A percentile compares a stretch with the other conserved stretches of the same genome.
Conservation (phyloP, 2,329 filamentous ascomycete genomes). For the Harringtonia lauricola region DNA sequence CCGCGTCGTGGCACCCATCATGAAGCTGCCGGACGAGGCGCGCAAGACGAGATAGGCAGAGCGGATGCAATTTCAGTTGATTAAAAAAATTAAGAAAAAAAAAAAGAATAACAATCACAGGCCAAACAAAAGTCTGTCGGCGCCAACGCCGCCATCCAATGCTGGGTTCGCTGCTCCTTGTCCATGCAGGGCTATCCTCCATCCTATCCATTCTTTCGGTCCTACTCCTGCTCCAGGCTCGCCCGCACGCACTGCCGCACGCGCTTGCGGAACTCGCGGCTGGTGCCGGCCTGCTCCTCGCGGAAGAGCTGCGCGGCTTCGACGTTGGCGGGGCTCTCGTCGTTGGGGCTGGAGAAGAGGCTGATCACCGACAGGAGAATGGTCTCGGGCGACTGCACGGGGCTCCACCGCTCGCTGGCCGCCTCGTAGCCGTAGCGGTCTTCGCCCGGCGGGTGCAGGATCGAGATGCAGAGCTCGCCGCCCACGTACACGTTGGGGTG, state of each 20-base stretch:
- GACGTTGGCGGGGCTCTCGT: slow-evolving; percentile 90
- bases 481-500: slow-evolving; percentile 89
- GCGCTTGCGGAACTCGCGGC: slow-evolving; percentile 64
- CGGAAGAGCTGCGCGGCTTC: slow-evolving; percentile 85
- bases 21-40: slow-evolving; percentile 35
- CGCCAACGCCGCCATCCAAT: background rate
- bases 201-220: no score
- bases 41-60: background rate
- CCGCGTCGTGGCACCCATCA: slow-evolving; percentile 61
- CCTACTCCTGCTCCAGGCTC: slow-evolving; percentile 64
- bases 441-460: slow-evolving; percentile 89
- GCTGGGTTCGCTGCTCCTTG: no score
- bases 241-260: slow-evolving; percentile 72
- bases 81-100: background rate
- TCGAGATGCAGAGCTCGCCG: slow-evolving; percentile 91
- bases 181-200: no score
- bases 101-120: background rate
- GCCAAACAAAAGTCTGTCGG: background rate
- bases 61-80: no score
- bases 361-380: slow-evolving; percentile 88
- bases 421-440: slow-evolving; percentile 91
- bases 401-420: slow-evolving; percentile 83
- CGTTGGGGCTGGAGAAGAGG: slow-evolving; percentile 84
- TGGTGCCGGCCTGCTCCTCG: slow-evolving; percentile 53
- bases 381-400: slow-evolving; percentile 89